Evolutionary conservation across 257 asterid genomes (phyloP).

Genomic region (Solanum bulbocastanum): DNA sequence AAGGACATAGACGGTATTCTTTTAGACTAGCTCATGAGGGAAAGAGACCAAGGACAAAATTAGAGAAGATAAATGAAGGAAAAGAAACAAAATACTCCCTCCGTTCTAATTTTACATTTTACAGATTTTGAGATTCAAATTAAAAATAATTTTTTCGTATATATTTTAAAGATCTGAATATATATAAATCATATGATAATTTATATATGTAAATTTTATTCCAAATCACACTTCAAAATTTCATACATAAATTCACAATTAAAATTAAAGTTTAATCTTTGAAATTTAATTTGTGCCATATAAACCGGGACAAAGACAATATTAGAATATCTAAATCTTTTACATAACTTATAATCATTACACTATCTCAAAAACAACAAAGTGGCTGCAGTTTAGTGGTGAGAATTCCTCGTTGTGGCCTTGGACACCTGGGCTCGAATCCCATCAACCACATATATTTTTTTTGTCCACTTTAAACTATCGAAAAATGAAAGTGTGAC

Average conservation of each 20-base stretch:
- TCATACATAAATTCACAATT: not conserved
- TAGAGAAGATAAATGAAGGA: not conserved
- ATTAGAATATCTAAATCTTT: not conserved
- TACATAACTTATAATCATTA: fast-evolving
- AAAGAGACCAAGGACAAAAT: not conserved
- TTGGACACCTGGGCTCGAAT: too few species aligned
- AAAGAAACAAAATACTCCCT: not conserved
- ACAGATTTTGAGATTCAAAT: not conserved
- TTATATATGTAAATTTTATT: too few species aligned
- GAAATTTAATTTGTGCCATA: too few species aligned
- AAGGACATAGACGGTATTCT: not conserved
- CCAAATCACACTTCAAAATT: not conserved
- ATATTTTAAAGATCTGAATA: too few species aligned
- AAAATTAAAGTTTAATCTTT: too few species aligned
- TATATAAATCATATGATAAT: too few species aligned
- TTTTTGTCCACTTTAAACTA: too few species aligned
- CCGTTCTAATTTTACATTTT: too few species aligned
- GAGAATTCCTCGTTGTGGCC: too few species aligned
- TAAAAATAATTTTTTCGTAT: too few species aligned
- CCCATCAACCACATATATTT: not conserved
- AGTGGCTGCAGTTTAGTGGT: not conserved
- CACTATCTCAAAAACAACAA: too few species aligned
- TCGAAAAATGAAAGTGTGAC: too few species aligned
- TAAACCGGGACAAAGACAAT: not conserved
- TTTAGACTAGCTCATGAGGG: not conserved